Percentiles rank a stretch among this genome's conserved stretches.
phyloP scores from a whole-genome alignment of 768 basidiomycete species.

The Serendipita vermifera region DNA sequence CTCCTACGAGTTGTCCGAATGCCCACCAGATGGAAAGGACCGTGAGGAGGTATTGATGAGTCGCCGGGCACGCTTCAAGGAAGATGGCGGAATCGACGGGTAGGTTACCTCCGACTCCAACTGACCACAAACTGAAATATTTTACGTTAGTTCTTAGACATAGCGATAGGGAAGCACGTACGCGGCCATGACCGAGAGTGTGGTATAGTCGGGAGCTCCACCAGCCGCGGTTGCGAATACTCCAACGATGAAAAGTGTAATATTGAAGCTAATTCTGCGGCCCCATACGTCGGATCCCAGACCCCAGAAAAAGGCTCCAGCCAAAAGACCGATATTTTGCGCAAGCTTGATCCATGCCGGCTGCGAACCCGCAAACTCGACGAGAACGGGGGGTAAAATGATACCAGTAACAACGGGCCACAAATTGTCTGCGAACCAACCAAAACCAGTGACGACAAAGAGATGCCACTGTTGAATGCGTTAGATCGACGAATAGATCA shows the following conservation, averaged over 20 bases:
- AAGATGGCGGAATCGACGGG: conserved; percentile 69
- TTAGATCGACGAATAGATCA: neutral
- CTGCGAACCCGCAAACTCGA: conserved; percentile 45
- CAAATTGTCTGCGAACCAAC: conserved; percentile 62
- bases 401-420: conserved; percentile 65
- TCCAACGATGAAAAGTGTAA: conserved; percentile 55
- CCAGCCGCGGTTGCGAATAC: conserved; percentile 54
- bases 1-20: conserved; percentile 54
- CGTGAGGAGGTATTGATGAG: conserved; percentile 64
- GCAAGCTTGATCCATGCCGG: conserved; percentile 55
- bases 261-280: conserved; percentile 51
- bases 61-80: conserved; percentile 43
- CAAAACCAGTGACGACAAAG: conserved; percentile 58
- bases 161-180: neutral
- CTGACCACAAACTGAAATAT: conserved; percentile 33
- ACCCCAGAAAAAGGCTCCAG: conserved; percentile 55
- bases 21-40: conserved; percentile 73
- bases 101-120: conserved; percentile 60
- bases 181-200: conserved; percentile 32
- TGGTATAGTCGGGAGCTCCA: conserved; percentile 41
- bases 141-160: neutral
- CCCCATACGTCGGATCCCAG: conserved; percentile 60
- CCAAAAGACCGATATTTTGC: conserved; percentile 56
- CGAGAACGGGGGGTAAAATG: conserved; percentile 47
- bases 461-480: conserved; percentile 36